Evolutionary conservation across 495 filamentous ascomycete genomes (phyloP).

Genomic region (Xylaria acuta): DNA sequence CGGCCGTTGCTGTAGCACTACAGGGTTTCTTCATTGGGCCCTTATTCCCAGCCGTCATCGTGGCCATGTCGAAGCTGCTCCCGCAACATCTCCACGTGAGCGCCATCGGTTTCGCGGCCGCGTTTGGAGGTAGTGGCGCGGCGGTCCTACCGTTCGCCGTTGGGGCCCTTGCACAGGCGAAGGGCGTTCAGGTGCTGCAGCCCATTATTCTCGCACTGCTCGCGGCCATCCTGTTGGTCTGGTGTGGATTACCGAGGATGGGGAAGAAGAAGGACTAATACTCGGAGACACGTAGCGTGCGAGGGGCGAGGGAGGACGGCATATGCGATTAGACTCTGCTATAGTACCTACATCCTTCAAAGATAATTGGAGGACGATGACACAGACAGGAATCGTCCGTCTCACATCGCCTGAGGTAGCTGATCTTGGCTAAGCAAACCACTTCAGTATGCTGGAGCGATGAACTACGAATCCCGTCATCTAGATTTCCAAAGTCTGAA

Average conservation of each 20-base stretch:
- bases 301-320: background rate
- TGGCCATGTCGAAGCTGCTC: slow-evolving; percentile 81
- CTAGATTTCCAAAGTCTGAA: background rate
- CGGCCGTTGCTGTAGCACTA: slow-evolving; percentile 73
- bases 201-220: slow-evolving; percentile 76
- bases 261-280: slow-evolving; percentile 25
- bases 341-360: background rate
- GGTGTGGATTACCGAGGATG: slow-evolving; percentile 42
- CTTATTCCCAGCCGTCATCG: slow-evolving; percentile 78
- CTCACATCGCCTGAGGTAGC: background rate
- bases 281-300: background rate
- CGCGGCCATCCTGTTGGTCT: slow-evolving; percentile 62
- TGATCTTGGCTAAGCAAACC: background rate
- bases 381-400: background rate
- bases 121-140: slow-evolving; percentile 80
- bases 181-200: slow-evolving; percentile 79
- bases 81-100: slow-evolving; percentile 79
- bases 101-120: slow-evolving; percentile 82
- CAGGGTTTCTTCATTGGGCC: slow-evolving; percentile 84
- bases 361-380: background rate
- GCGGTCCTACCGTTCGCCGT: slow-evolving; percentile 85
- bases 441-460: background rate
- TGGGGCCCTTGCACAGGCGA: slow-evolving; percentile 80
- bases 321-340: background rate
- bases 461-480: background rate